Conservation (phyloP, 192 early-diverging fungal genomes). For the Tieghemiomyces parasiticus region DNA sequence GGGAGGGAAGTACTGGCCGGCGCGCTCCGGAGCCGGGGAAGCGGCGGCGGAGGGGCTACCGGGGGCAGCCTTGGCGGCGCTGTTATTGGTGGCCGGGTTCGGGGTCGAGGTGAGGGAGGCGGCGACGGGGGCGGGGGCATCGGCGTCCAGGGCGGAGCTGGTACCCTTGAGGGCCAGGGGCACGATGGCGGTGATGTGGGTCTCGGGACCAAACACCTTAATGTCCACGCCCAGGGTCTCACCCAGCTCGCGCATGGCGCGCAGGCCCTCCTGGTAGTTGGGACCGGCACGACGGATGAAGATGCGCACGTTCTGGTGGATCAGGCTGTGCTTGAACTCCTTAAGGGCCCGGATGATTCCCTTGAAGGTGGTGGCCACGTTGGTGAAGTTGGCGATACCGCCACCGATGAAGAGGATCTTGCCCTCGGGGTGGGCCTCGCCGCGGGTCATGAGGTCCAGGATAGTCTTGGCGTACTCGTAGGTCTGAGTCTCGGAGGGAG, state of each 20-base stretch:
- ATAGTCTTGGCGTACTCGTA: constrained; percentile 99
- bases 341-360: constrained; percentile 89
- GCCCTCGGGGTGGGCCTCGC: constrained; percentile 64
- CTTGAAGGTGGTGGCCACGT: constrained; percentile 98
- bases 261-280: constrained; percentile 98
- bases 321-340: constrained; percentile 81
- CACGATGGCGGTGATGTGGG: constrained; percentile 97
- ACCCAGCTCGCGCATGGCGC: constrained; percentile 82
- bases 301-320: constrained; percentile 78
- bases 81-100: constrained; percentile 31
- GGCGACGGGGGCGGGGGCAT: constrained; percentile 35
- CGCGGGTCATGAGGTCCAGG: constrained; percentile 94
- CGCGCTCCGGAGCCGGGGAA: constrained; percentile 27
- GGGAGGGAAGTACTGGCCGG: constrained; percentile 29
- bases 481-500: constrained; percentile 97
- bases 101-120: constrained; percentile 37
- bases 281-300: constrained; percentile 97
- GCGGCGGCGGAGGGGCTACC: constrained; percentile 25
- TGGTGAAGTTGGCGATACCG: constrained; percentile 99
- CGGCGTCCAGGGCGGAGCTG: constrained; percentile 21
- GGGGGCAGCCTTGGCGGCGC: too few relatives aligned
- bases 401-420: constrained; percentile 98
- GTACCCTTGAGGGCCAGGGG: constrained; percentile 62
- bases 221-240: constrained; percentile 89
- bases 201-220: constrained; percentile 92